phyloP scores from a whole-genome alignment of 2,329 filamentous ascomycete species.

The Talaromyces verruculosus region DNA sequence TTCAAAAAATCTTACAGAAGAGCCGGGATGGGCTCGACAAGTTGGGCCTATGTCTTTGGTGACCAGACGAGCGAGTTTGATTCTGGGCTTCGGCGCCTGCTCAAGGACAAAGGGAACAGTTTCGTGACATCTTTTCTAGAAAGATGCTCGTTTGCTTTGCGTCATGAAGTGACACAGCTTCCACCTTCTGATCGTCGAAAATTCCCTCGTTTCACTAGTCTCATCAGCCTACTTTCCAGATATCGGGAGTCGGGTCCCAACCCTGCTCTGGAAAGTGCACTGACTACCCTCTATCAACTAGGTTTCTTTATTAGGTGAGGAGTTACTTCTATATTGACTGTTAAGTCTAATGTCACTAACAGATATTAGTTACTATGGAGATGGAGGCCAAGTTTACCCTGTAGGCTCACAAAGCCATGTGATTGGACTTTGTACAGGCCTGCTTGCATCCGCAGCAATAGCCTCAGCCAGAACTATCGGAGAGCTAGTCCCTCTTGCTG shows the following conservation, averaged over 20 bases:
- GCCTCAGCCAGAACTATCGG: slow-evolving; percentile 42
- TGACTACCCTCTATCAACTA: slow-evolving; percentile 47
- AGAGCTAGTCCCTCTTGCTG: slow-evolving; percentile 43
- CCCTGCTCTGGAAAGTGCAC: slow-evolving; percentile 44
- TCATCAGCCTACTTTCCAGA: slow-evolving; percentile 40
- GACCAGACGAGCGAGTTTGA: slow-evolving; percentile 49
- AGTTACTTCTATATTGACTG: not conserved
- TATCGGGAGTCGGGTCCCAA: slow-evolving; percentile 36
- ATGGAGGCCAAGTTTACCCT: slow-evolving; percentile 44
- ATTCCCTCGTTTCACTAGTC: slow-evolving; percentile 43
- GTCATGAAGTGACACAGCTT: slow-evolving; percentile 41
- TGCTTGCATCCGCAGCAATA: slow-evolving; percentile 44
- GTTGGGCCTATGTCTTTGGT: slow-evolving; percentile 47
- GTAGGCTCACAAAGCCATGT: slow-evolving; percentile 38
- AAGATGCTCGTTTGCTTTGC: slow-evolving; percentile 43
- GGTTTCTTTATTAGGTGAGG: slow-evolving; percentile 47
- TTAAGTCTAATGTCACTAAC: slow-evolving; percentile 22
- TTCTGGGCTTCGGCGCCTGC: slow-evolving; percentile 42
- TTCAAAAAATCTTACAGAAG: not conserved
- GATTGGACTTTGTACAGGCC: slow-evolving; percentile 46
- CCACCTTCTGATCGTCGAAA: slow-evolving; percentile 36
- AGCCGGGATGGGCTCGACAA: slow-evolving; percentile 31
- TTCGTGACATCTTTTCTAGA: slow-evolving; percentile 46
- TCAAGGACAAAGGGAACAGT: slow-evolving; percentile 45
- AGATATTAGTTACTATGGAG: slow-evolving; percentile 41